A percentile compares a stretch with the other conserved stretches of the same genome.
Evolutionary conservation across 192 early-diverging fungal genomes (phyloP).

Genomic region (Gaertneriomyces sp.): DNA sequence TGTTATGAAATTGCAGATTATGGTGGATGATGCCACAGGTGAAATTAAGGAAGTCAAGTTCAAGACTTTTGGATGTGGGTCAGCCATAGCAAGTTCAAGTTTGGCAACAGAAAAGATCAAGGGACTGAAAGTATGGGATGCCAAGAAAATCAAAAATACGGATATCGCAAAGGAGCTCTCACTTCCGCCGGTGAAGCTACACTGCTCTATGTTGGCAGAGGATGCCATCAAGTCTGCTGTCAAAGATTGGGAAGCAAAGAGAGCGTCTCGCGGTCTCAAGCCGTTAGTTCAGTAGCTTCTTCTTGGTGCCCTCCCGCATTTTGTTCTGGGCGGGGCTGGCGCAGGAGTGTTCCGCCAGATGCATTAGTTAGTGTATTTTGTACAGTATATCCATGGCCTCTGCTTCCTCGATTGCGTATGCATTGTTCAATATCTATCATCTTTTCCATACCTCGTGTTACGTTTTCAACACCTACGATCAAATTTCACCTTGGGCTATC

Average conservation of each 20-base stretch:
- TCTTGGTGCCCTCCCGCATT: not conserved
- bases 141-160: constrained; percentile 89
- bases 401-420: too few relatives aligned
- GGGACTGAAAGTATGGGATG: constrained; percentile 89
- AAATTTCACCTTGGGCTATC: too few relatives aligned
- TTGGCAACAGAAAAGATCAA: constrained; percentile 93
- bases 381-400: too few relatives aligned
- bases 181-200: constrained; percentile 94
- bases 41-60: constrained; percentile 96
- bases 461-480: too few relatives aligned
- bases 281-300: constrained; percentile 5
- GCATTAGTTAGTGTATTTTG: too few relatives aligned
- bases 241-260: constrained; percentile 90
- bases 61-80: constrained; percentile 98
- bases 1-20: constrained; percentile 83
- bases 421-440: too few relatives aligned
- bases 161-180: constrained; percentile 95
- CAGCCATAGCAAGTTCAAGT: constrained; percentile 89
- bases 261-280: constrained; percentile 32
- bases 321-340: too few relatives aligned
- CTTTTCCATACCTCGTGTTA: too few relatives aligned
- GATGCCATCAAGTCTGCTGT: constrained; percentile 99
- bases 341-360: too few relatives aligned
- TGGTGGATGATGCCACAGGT: constrained; percentile 85
- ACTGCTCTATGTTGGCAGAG: constrained; percentile 99